Percentiles rank a stretch among this genome's conserved stretches.
These are phyloP conservation scores for Linaria vulgaris DNA, from an alignment of 257 asterid species.

Conservation along the genomic window DNA sequence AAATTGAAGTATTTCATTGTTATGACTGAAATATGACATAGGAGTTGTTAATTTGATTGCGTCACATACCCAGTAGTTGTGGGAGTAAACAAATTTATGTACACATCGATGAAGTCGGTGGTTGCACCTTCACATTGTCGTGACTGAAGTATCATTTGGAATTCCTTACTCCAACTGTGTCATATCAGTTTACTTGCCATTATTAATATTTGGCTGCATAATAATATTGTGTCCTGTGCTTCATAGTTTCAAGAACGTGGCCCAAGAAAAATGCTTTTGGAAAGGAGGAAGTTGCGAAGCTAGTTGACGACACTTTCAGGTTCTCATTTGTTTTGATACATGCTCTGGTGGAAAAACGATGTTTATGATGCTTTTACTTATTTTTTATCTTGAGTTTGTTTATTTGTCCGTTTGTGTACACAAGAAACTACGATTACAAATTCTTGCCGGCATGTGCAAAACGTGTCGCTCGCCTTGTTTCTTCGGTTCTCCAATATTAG, in stretches of 20 bases:
- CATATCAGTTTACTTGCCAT: not conserved
- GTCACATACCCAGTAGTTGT: no score
- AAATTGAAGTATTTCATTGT: no score
- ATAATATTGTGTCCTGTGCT: conserved; percentile 7
- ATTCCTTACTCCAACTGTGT: no score
- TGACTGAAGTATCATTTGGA: not conserved
- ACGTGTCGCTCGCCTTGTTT: not conserved
- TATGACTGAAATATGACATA: no score
- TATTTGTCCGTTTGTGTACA: conserved; percentile 10
- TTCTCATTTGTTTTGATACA: conserved; percentile 24
- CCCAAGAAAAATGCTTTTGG: conserved; percentile 72
- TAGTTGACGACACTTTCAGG: conserved; percentile 94
- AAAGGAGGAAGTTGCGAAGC: conserved; percentile 77
- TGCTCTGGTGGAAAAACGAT: not conserved
- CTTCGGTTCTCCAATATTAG: conserved; percentile 3
- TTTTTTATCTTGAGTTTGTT: conserved; percentile 6
- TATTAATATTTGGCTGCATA: conserved; percentile 10
- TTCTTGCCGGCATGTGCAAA: no score
- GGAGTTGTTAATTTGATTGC: no score
- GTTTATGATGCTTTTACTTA: conserved; percentile 1
- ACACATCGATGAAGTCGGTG: no score
- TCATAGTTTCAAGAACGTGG: conserved; percentile 67
- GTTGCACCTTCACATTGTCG: no score
- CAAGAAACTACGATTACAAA: not conserved
- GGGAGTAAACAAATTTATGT: no score